Conservation (phyloP, 2,329 filamentous ascomycete species). For the Elsinoe ampelina region DNA sequence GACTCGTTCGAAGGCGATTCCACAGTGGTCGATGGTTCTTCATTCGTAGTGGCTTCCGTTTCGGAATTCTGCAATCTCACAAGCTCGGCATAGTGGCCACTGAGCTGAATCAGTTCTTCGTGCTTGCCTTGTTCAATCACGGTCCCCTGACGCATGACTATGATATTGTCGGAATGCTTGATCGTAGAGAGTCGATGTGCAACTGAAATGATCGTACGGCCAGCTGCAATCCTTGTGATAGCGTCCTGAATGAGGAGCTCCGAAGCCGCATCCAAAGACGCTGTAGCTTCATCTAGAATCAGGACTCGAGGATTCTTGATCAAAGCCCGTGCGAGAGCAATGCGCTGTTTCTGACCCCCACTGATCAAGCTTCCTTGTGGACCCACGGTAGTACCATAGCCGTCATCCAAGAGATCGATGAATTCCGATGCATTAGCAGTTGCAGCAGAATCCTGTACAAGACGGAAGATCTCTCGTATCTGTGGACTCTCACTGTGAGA, state of each 20-base stretch:
- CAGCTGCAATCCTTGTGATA: constrained; percentile 24
- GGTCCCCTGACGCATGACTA: constrained; percentile 41
- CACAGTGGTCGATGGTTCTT: neutral
- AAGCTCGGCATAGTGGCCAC: constrained; percentile 39
- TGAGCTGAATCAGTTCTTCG: constrained; percentile 33
- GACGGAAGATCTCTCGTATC: constrained; percentile 42
- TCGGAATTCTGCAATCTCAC: constrained; percentile 37
- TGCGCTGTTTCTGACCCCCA: constrained; percentile 32
- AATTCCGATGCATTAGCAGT: constrained; percentile 56
- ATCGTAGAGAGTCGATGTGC: constrained; percentile 36
- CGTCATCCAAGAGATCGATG: constrained; percentile 51
- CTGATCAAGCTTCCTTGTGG: constrained; percentile 30
- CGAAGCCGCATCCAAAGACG: constrained; percentile 33
- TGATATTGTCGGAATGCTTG: constrained; percentile 33
- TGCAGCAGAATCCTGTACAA: constrained; percentile 42
- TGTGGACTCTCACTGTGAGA: constrained; percentile 37
- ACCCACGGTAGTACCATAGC: constrained; percentile 49
- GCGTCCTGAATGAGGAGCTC: constrained; percentile 32
- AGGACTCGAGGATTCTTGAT: constrained; percentile 31
- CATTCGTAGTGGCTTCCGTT: neutral
- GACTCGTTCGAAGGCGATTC: neutral
- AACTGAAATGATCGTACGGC: constrained; percentile 36
- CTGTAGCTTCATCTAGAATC: constrained; percentile 34
- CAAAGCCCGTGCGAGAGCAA: constrained; percentile 32
- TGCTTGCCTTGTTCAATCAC: constrained; percentile 41